These are phyloP conservation scores for Bipolaris oryzae DNA, from an alignment of 2,329 filamentous ascomycete species.

Conservation along the genomic window DNA sequence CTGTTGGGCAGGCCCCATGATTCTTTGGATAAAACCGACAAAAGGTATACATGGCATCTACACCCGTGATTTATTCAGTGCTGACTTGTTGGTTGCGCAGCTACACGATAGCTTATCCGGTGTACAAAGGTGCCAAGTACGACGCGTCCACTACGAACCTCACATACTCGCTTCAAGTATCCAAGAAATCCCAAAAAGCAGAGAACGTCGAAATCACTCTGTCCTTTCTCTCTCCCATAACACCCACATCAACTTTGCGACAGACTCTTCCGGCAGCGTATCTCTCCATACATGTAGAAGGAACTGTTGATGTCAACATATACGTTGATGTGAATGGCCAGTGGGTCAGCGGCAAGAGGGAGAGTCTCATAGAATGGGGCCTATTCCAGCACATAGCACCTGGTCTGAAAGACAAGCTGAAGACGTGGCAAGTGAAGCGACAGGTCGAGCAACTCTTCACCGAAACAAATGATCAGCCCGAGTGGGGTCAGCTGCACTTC, in stretches of 20 bases:
- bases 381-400: conserved; percentile 56
- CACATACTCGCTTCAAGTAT: conserved; percentile 64
- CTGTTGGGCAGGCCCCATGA: conserved; percentile 70
- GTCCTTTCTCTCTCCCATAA: conserved; percentile 78
- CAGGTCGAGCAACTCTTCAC: conserved; percentile 71
- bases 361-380: conserved; percentile 73
- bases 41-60: conserved; percentile 44
- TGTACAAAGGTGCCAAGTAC: conserved; percentile 66
- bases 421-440: conserved; percentile 70
- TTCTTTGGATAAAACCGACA: conserved; percentile 55
- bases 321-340: conserved; percentile 62
- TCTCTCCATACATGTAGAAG: conserved; percentile 71
- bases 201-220: conserved; percentile 61
- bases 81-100: conserved; percentile 28
- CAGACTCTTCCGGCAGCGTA: conserved; percentile 86
- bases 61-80: background rate
- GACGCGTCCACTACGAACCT: conserved; percentile 74
- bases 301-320: conserved; percentile 60
- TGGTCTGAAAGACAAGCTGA: conserved; percentile 53
- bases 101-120: conserved; percentile 64
- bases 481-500: conserved; percentile 85
- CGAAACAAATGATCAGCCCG: conserved; percentile 73
- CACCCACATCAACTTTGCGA: conserved; percentile 77
- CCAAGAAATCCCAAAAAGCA: conserved; percentile 39
- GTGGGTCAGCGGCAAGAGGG: conserved; percentile 80